Evolutionary conservation across 495 filamentous ascomycete species (phyloP).

Genomic region (Penicillium cataractarum): DNA sequence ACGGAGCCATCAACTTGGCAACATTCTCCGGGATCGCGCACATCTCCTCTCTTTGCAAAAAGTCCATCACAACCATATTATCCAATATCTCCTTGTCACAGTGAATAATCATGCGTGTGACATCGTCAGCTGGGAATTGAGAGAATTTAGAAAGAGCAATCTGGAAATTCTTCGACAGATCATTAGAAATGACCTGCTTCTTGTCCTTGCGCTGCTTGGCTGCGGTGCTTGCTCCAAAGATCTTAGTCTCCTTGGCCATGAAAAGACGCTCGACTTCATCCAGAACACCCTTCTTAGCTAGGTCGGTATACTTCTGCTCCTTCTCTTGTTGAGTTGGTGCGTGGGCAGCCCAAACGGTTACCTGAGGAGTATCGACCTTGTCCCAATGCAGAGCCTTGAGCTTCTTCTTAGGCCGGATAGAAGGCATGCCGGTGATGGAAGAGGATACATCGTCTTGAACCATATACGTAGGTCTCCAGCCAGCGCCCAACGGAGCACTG

Average conservation of each 20-base stretch:
- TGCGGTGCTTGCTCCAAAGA: conserved; percentile 65
- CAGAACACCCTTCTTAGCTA: conserved; percentile 89
- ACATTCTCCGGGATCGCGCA: conserved; percentile 90
- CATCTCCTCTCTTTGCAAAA: conserved; percentile 88
- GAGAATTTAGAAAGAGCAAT: conserved; percentile 93
- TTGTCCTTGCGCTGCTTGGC: conserved; percentile 82
- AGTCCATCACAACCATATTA: conserved; percentile 96
- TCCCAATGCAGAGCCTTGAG: conserved; percentile 99
- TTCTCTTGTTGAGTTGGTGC: conserved; percentile 76
- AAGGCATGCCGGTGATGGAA: conserved; percentile 61
- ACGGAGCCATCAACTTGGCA: conserved; percentile 88
- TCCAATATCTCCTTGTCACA: conserved; percentile 92
- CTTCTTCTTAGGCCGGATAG: conserved; percentile 95
- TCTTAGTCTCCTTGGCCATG: conserved; percentile 95
- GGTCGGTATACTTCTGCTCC: conserved; percentile 92
- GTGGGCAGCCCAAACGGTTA: conserved; percentile 93
- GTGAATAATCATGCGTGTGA: conserved; percentile 92
- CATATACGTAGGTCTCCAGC: conserved; percentile 52
- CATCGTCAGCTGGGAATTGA: conserved; percentile 73
- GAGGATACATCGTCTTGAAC: conserved; percentile 44
- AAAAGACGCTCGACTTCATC: conserved; percentile 98
- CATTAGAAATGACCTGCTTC: conserved; percentile 94
- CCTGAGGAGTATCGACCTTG: conserved; percentile 91
- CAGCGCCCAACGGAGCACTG: conserved; percentile 60
- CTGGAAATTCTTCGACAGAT: conserved; percentile 89